phyloP scores from a whole-genome alignment of 2,329 filamentous ascomycete genomes.

The Rhexocercosporidium sp. region DNA sequence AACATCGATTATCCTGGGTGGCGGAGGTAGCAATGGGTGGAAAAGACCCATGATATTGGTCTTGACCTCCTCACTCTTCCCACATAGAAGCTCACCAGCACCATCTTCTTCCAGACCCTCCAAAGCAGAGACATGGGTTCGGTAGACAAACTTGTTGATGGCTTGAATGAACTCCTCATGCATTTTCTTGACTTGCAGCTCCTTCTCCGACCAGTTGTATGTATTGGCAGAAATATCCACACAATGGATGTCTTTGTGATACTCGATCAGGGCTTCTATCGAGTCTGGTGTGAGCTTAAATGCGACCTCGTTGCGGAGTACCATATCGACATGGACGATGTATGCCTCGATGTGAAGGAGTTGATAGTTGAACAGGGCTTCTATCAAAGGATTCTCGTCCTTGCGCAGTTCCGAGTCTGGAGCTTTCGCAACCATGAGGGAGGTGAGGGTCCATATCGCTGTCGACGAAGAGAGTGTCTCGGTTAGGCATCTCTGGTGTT shows the following conservation, averaged over 20 bases:
- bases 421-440: conserved; percentile 88
- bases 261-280: conserved; percentile 91
- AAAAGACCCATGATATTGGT: conserved; percentile 82
- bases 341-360: conserved; percentile 95
- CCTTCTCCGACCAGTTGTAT: conserved; percentile 96
- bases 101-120: conserved; percentile 98
- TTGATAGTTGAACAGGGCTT: conserved; percentile 91
- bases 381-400: conserved; percentile 81
- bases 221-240: conserved; percentile 87
- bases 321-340: conserved; percentile 99
- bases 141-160: conserved; percentile 96
- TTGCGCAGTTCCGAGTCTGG: conserved; percentile 84
- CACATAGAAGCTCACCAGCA: conserved; percentile 88
- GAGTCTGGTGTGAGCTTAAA: conserved; percentile 97
- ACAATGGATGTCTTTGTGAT: conserved; percentile 95
- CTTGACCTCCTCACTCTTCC: conserved; percentile 94
- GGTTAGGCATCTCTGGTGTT: conserved; percentile 94
- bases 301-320: conserved; percentile 94
- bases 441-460: conserved; percentile 94
- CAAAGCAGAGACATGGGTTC: conserved; percentile 84
- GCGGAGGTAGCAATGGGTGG: conserved; percentile 82
- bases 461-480: conserved; percentile 89
- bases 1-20: conserved; percentile 87
- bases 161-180: conserved; percentile 97
- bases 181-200: conserved; percentile 93